Percentiles rank a stretch among this genome's conserved stretches.
Evolutionary conservation across 805 yeast species (phyloP).

Genomic region (Saccharomycopsis vini): DNA sequence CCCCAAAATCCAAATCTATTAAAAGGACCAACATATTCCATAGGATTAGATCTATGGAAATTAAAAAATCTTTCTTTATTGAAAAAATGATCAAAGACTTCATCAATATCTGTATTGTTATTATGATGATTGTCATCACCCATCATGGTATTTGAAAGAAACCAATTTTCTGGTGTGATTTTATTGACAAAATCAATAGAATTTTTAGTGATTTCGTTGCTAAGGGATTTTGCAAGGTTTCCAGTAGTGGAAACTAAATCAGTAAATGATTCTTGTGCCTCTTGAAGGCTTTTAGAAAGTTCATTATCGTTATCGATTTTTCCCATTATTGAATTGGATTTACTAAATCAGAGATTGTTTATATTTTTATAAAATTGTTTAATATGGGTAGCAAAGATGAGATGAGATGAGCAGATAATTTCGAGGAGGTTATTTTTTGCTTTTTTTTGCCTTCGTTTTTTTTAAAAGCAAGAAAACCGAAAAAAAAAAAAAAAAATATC

Average conservation of each 20-base stretch:
- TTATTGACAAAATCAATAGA: slow-evolving; percentile 1
- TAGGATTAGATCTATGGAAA: neutral
- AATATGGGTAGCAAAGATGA: too few relatives aligned
- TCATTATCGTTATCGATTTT: slow-evolving; percentile 8
- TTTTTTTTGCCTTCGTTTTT: too few relatives aligned
- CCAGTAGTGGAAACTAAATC: slow-evolving; percentile 9
- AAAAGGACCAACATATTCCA: too few relatives aligned
- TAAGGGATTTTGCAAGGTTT: slow-evolving; percentile 9
- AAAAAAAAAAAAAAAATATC: too few relatives aligned
- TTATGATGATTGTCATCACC: neutral
- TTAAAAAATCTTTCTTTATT: neutral
- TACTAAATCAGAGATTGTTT: too few relatives aligned
- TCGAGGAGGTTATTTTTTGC: too few relatives aligned
- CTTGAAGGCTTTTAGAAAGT: slow-evolving; percentile 12
- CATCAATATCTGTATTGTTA: neutral
- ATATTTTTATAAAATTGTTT: too few relatives aligned
- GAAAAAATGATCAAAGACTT: neutral
- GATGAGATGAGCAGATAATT: too few relatives aligned
- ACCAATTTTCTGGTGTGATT: too few relatives aligned
- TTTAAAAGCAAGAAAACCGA: too few relatives aligned
- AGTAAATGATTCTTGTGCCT: slow-evolving; percentile 15
- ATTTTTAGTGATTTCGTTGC: slow-evolving; percentile 8
- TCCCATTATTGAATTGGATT: too few relatives aligned
- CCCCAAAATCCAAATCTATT: neutral
- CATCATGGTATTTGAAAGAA: too few relatives aligned